A percentile compares a stretch with the other conserved stretches of the same genome.
Conservation (phyloP, 192 early-diverging fungal genomes). For the Mortierella antarctica region DNA sequence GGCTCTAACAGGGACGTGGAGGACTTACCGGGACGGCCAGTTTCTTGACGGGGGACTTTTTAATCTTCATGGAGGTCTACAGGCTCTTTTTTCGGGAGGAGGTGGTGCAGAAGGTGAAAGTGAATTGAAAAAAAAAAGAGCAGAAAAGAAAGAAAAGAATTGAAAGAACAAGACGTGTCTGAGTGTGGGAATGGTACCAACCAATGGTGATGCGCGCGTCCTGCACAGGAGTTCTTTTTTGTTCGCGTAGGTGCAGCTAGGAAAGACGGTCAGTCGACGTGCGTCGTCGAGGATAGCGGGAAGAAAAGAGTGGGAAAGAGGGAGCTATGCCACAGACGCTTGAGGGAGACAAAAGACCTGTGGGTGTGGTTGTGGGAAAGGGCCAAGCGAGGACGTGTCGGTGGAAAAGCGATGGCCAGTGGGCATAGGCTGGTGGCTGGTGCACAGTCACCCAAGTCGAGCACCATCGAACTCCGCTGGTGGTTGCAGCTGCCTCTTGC, state of each 20-base stretch:
- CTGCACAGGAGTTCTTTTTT: neutral
- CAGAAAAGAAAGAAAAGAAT: conserved; percentile 1
- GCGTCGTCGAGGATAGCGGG: no score
- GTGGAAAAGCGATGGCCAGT: no score
- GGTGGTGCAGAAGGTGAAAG: neutral
- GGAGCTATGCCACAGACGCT: no score
- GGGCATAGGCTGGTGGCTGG: no score
- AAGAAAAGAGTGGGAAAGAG: no score
- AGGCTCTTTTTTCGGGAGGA: neutral
- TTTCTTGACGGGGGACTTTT: conserved; percentile 72
- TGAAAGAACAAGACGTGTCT: neutral
- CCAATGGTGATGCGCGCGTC: conserved; percentile 5
- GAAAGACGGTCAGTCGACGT: no score
- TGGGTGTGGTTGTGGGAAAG: no score
- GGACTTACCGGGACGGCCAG: conserved; percentile 67
- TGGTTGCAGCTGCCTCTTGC: no score
- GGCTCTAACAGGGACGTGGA: neutral
- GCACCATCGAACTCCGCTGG: no score
- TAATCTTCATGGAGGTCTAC: conserved; percentile 62
- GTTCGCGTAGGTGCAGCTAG: neutral
- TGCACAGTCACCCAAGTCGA: no score
- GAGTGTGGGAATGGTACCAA: neutral
- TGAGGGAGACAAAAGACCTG: no score
- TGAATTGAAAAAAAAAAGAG: neutral
- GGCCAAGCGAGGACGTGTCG: no score